These are phyloP conservation scores for Juncus effusus DNA, from an alignment of 176 grass and related monocot species.

Conservation along the genomic window DNA sequence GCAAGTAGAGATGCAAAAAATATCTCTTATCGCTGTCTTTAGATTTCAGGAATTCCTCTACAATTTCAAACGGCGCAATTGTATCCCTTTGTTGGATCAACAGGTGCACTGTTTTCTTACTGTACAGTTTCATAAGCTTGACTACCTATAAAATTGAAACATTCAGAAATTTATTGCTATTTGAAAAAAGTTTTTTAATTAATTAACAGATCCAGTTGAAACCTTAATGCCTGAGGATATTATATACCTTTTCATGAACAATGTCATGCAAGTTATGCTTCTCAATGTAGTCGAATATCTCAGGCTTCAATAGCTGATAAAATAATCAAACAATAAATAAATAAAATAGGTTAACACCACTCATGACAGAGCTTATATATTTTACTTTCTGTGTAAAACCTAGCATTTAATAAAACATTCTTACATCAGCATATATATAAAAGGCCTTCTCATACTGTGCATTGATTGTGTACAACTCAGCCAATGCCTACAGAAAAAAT, in stretches of 20 bases:
- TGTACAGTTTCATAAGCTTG: constrained; percentile 77
- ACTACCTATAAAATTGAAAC: constrained; percentile 50
- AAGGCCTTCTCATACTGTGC: constrained; percentile 77
- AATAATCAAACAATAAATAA: neutral
- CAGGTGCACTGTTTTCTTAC: constrained; percentile 66
- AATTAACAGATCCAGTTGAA: neutral
- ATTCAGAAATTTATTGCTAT: neutral
- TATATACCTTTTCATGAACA: constrained; percentile 72
- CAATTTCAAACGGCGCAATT: constrained; percentile 78
- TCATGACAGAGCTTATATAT: too few species aligned
- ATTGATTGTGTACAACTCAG: constrained; percentile 76
- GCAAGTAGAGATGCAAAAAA: constrained; percentile 78
- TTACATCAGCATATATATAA: constrained; percentile 89
- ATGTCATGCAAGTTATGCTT: constrained; percentile 70
- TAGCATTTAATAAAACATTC: constrained; percentile 11
- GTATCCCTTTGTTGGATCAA: constrained; percentile 83
- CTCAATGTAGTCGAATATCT: constrained; percentile 85
- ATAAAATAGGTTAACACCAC: too few species aligned
- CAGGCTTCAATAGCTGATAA: constrained; percentile 73
- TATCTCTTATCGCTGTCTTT: constrained; percentile 67
- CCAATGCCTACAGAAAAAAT: constrained; percentile 63
- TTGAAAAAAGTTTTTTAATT: neutral
- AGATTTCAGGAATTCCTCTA: constrained; percentile 56
- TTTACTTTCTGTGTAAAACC: too few species aligned
- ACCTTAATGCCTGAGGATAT: too few species aligned